These are phyloP conservation scores for Camellia oleifera DNA, from an alignment of 179 eudicot genomes.

Conservation along the genomic window DNA sequence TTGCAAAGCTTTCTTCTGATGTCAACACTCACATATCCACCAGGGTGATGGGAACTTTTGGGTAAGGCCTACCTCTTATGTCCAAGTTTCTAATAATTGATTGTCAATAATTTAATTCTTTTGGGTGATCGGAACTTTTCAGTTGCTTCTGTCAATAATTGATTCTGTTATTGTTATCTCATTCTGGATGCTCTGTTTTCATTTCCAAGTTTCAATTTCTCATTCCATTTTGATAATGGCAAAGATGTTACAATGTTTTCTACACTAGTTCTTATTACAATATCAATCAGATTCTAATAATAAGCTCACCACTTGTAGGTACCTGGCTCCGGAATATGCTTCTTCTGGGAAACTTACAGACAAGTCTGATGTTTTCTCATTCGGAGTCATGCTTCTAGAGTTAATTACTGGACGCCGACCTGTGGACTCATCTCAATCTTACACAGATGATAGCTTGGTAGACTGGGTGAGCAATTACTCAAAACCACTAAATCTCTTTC, in stretches of 20 bases:
- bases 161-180: neutral
- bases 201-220: neutral
- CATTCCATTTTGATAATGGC: neutral
- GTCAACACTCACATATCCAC: conserved; percentile 83
- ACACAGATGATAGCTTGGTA: conserved; percentile 85
- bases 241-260: no score
- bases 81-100: neutral
- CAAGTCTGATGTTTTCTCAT: conserved; percentile 92
- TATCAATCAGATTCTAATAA: neutral
- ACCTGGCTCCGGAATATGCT: conserved; percentile 93
- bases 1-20: conserved; percentile 84
- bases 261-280: neutral
- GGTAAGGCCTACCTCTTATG: conserved; percentile 40
- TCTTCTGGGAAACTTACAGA: conserved; percentile 87
- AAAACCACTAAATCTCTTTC: no score
- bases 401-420: conserved; percentile 85
- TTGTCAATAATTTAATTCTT: neutral
- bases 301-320: conserved; percentile 34
- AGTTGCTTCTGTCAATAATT: neutral
- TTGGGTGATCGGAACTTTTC: neutral
- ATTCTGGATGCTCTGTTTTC: conserved; percentile 13
- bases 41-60: conserved; percentile 95
- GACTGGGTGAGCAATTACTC: conserved; percentile 68
- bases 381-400: conserved; percentile 83
- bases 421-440: conserved; percentile 52